Percentiles rank a stretch among this genome's conserved stretches.
Evolutionary conservation across 73 alveolate species (phyloP).

Genomic region (Blepharisma japonicum): DNA sequence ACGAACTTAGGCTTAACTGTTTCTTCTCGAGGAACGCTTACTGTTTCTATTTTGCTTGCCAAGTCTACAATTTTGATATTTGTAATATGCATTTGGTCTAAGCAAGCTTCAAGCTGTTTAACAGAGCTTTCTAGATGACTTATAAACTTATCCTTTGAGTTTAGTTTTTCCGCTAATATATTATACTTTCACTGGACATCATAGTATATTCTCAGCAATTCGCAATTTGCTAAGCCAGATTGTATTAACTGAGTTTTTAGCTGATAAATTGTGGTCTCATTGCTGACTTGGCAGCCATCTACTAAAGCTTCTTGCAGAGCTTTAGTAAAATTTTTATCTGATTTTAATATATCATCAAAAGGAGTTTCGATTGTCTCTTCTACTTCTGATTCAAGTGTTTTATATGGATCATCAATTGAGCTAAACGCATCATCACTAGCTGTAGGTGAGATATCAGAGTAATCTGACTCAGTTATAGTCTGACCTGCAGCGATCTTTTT

Average conservation of each 20-base stretch:
- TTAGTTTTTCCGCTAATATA: not conserved
- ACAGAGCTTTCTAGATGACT: not conserved
- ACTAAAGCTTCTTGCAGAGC: not conserved
- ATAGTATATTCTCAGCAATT: not conserved
- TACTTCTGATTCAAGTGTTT: no score
- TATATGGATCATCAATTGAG: no score
- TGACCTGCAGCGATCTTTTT: no score
- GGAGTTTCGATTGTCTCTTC: no score
- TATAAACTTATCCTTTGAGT: not conserved
- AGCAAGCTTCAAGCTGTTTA: not conserved
- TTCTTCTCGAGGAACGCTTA: no score
- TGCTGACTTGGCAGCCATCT: not conserved
- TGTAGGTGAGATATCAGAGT: no score
- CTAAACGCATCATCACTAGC: no score
- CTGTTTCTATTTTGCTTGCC: not conserved
- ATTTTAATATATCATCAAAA: no score
- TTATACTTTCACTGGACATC: slow-evolving; percentile 8
- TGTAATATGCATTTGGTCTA: not conserved
- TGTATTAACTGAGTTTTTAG: not conserved
- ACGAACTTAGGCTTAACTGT: no score
- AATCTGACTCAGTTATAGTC: no score
- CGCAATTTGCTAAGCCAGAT: slow-evolving; percentile 5
- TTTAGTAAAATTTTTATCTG: no score
- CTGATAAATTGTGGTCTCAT: not conserved
- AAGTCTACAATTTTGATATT: not conserved